phyloP scores from a whole-genome alignment of 441 rosid genomes.

The Metrosideros polymorpha region DNA sequence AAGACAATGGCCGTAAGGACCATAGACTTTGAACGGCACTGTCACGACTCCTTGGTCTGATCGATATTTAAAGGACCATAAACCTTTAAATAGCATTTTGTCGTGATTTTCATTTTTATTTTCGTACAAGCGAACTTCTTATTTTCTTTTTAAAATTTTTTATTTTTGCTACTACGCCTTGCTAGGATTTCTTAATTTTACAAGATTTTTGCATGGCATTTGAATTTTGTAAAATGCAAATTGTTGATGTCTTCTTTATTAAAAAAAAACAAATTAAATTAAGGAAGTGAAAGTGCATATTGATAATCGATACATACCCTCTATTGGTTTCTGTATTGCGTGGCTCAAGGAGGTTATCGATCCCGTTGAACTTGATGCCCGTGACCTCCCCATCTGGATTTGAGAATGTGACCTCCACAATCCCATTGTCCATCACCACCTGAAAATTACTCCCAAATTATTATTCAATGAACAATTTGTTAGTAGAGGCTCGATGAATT shows the following conservation, averaged over 20 bases:
- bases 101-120: not conserved
- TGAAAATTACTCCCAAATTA: not conserved
- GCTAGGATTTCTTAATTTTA: not conserved
- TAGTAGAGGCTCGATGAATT: not conserved
- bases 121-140: not conserved
- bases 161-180: not conserved
- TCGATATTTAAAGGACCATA: not conserved
- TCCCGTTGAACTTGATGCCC: constrained; percentile 1
- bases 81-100: not conserved
- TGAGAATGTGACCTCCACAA: not conserved
- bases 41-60: not conserved
- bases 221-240: not conserved
- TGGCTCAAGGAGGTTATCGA: not conserved
- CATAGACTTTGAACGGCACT: not conserved
- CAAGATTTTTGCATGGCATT: not conserved
- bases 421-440: constrained; percentile 9
- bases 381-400: constrained; percentile 1
- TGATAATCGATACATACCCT: not conserved
- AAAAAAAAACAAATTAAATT: not conserved
- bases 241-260: not conserved
- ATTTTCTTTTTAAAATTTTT: not conserved
- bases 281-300: not conserved
- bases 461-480: not conserved
- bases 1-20: not conserved
- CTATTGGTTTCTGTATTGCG: not conserved